These are phyloP conservation scores for Neonothopanus nambi DNA, from an alignment of 1,284 basidiomycete species.

Conservation along the genomic window DNA sequence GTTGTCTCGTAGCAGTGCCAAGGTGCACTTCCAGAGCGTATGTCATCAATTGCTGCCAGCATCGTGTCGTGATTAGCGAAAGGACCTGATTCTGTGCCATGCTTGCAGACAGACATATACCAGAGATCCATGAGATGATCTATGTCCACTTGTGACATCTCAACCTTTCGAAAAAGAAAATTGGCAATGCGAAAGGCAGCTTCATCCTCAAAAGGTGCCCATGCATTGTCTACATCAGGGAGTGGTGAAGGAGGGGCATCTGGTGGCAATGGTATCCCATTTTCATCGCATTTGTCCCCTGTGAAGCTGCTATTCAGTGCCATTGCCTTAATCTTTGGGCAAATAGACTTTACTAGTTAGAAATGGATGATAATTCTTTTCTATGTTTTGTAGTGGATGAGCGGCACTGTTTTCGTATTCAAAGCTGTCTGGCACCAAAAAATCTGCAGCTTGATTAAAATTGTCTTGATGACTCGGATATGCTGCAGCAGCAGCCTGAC, in stretches of 20 bases:
- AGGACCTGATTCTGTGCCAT: constrained; percentile 17
- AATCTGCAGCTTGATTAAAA: too few relatives aligned
- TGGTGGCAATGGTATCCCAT: constrained; percentile 2
- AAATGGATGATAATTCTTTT: constrained; percentile 8
- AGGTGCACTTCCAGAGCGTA: constrained; percentile 24
- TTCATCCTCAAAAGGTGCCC: constrained; percentile 15
- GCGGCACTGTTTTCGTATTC: neutral
- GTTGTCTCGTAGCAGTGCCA: constrained; percentile 24
- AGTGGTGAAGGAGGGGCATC: constrained; percentile 4
- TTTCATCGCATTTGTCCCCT: constrained; percentile 11
- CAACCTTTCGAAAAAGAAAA: constrained; percentile 18
- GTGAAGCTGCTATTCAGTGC: too few relatives aligned
- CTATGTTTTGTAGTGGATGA: too few relatives aligned
- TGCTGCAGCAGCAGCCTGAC: too few relatives aligned
- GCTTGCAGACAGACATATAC: constrained; percentile 5
- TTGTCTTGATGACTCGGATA: too few relatives aligned
- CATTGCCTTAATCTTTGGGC: neutral
- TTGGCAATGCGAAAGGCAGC: constrained; percentile 16
- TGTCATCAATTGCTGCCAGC: constrained; percentile 28
- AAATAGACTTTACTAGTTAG: neutral
- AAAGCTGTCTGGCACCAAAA: too few relatives aligned
- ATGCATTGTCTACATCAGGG: constrained; percentile 2
- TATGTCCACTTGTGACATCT: constrained; percentile 19
- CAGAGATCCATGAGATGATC: constrained; percentile 20
- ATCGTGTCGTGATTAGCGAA: constrained; percentile 25